Percentiles rank a stretch among this genome's conserved stretches.
These are phyloP conservation scores for Monosporascus sp. DNA, from an alignment of 2,329 filamentous ascomycete genomes.

Conservation along the genomic window DNA sequence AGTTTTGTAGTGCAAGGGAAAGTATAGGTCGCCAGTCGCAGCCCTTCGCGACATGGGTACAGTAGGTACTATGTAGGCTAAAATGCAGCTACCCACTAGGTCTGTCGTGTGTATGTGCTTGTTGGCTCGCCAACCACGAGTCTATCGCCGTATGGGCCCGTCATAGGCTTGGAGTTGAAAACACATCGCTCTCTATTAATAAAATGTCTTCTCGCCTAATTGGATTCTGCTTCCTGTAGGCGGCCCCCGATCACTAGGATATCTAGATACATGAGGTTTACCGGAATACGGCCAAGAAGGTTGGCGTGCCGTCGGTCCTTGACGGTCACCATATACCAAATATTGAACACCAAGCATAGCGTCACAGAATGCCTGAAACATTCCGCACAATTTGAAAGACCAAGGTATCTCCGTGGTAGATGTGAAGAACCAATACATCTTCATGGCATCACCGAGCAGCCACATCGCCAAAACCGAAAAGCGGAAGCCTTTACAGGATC, in stretches of 20 bases:
- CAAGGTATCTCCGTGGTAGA: slow-evolving; percentile 63
- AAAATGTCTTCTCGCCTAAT: slow-evolving; percentile 28
- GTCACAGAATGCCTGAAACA: slow-evolving; percentile 77
- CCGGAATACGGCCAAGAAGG: slow-evolving; percentile 23
- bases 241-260: slow-evolving; percentile 30
- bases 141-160: too few species aligned
- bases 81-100: too few species aligned
- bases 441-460: slow-evolving; percentile 77
- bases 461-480: slow-evolving; percentile 71
- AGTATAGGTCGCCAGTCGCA: too few species aligned
- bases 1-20: too few species aligned
- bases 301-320: slow-evolving; percentile 26
- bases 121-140: too few species aligned
- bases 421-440: slow-evolving; percentile 82
- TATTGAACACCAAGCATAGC: slow-evolving; percentile 70
- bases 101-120: too few species aligned
- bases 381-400: slow-evolving; percentile 76
- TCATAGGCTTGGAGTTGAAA: too few species aligned
- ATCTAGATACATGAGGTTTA: slow-evolving; percentile 23
- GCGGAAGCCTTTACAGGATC: slow-evolving; percentile 72
- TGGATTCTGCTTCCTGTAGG: slow-evolving; percentile 34
- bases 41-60: too few species aligned
- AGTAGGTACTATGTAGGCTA: too few species aligned
- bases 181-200: slow-evolving; percentile 8
- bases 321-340: slow-evolving; percentile 56